Evolutionary conservation across 768 basidiomycete genomes (phyloP).

Genomic region (Mycena olivaceomarginata): DNA sequence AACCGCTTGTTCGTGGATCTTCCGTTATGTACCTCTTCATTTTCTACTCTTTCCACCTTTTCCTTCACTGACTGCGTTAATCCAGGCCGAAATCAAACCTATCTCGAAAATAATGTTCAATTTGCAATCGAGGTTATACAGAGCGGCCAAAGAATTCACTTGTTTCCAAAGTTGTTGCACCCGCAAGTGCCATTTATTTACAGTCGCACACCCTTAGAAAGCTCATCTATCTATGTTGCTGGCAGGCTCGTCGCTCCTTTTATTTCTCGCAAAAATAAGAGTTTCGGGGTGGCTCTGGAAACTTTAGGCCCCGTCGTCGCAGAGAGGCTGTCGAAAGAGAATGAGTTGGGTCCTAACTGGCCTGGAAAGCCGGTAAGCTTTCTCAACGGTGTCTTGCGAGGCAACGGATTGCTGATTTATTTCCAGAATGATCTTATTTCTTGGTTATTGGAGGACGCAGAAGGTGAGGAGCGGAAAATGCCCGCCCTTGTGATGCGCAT

Average conservation of each 20-base stretch:
- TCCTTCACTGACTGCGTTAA: no score
- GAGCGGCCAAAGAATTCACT: slow-evolving; percentile 41
- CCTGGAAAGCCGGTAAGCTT: slow-evolving; percentile 39
- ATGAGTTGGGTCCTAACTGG: slow-evolving; percentile 27
- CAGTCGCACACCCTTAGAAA: no score
- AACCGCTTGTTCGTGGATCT: slow-evolving; percentile 52
- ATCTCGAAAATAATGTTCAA: slow-evolving; percentile 54
- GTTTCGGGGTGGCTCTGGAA: slow-evolving; percentile 8
- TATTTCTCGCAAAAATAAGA: slow-evolving; percentile 20
- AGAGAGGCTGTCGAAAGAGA: slow-evolving; percentile 30
- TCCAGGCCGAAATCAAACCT: slow-evolving; percentile 62
- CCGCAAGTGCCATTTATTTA: slow-evolving; percentile 47
- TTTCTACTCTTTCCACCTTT: no score
- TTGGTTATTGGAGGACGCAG: slow-evolving; percentile 50
- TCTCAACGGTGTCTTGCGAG: background rate
- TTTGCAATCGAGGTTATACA: slow-evolving; percentile 53
- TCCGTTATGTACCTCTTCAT: slow-evolving; percentile 36
- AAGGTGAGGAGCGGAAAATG: slow-evolving; percentile 47
- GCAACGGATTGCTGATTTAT: background rate
- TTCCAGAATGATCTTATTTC: slow-evolving; percentile 44
- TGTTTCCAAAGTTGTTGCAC: slow-evolving; percentile 55
- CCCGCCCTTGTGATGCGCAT: no score
- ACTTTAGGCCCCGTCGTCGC: slow-evolving; percentile 29
- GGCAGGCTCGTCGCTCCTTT: slow-evolving; percentile 33
- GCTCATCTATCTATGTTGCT: background rate